These are phyloP conservation scores for Bryoglossum gracile DNA, from an alignment of 495 filamentous ascomycete species.

Conservation along the genomic window DNA sequence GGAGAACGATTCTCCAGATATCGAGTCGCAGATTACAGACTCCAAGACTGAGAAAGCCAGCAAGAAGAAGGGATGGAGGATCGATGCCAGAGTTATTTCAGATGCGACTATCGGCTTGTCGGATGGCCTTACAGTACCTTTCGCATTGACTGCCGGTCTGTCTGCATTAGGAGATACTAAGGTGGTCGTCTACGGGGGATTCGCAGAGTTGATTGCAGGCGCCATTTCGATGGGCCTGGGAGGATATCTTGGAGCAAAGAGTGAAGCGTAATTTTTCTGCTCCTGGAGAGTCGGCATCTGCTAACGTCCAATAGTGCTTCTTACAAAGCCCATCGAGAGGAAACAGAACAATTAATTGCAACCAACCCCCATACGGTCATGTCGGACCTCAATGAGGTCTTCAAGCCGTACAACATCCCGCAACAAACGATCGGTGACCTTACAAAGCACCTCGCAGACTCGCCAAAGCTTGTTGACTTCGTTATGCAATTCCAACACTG, in stretches of 20 bases:
- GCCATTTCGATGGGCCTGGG: slow-evolving; percentile 66
- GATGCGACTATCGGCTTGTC: slow-evolving; percentile 57
- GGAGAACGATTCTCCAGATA: slow-evolving; percentile 6
- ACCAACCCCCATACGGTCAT: slow-evolving; percentile 19
- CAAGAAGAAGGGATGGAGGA: slow-evolving; percentile 16
- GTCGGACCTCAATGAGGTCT: slow-evolving; percentile 38
- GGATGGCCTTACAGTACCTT: slow-evolving; percentile 59
- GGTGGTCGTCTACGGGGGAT: slow-evolving; percentile 61
- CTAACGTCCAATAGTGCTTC: slow-evolving; percentile 23
- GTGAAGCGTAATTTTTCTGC: slow-evolving; percentile 47
- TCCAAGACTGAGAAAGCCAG: slow-evolving; percentile 18
- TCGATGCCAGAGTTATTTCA: slow-evolving; percentile 46
- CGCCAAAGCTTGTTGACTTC: slow-evolving; percentile 44
- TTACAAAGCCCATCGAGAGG: slow-evolving; percentile 17
- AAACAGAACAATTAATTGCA: slow-evolving; percentile 20
- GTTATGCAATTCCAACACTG: slow-evolving; percentile 54
- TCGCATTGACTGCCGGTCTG: slow-evolving; percentile 56
- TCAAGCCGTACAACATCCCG: slow-evolving; percentile 49
- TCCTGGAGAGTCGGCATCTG: not conserved
- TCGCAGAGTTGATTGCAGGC: slow-evolving; percentile 60
- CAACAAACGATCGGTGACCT: slow-evolving; percentile 37
- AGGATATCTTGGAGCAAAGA: slow-evolving; percentile 63
- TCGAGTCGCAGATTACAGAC: slow-evolving; percentile 20
- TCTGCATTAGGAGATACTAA: slow-evolving; percentile 53
- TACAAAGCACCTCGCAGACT: slow-evolving; percentile 39